These are phyloP conservation scores for Cyberlindnera bimundalis DNA, from an alignment of 805 yeast species.

Conservation along the genomic window DNA sequence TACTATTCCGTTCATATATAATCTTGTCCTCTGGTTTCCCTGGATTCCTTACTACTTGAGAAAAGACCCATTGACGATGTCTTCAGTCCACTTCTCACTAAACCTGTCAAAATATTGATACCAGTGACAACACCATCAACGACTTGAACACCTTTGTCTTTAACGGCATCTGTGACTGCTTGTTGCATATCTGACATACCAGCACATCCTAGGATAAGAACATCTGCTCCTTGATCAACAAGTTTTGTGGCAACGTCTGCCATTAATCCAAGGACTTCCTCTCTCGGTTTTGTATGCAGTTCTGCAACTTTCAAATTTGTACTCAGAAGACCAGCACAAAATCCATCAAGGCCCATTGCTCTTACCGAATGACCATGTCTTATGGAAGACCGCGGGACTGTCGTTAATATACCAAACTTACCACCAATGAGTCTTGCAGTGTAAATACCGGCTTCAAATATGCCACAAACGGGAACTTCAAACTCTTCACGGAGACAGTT, in stretches of 20 bases:
- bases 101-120: conserved; percentile 22
- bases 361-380: conserved; percentile 32
- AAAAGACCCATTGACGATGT: conserved; percentile 31
- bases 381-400: conserved; percentile 30
- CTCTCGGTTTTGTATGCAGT: conserved; percentile 31
- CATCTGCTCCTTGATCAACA: conserved; percentile 31
- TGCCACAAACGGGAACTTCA: conserved; percentile 33
- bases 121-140: conserved; percentile 31
- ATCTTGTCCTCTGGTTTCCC: conserved; percentile 23
- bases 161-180: conserved; percentile 24
- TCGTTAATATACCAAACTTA: conserved; percentile 32
- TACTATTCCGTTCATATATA: conserved; percentile 19
- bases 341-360: conserved; percentile 29
- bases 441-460: conserved; percentile 34
- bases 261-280: conserved; percentile 30
- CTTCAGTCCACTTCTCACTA: conserved; percentile 25
- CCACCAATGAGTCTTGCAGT: conserved; percentile 33
- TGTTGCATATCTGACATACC: conserved; percentile 31
- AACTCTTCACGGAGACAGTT: conserved; percentile 35
- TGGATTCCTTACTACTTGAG: conserved; percentile 21
- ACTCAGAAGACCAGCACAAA: conserved; percentile 33
- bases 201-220: conserved; percentile 31
- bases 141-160: conserved; percentile 21
- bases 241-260: conserved; percentile 24
- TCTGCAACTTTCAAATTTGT: conserved; percentile 33